phyloP scores from a whole-genome alignment of 139 green algal species.

The Diplosphaera chodatii region DNA sequence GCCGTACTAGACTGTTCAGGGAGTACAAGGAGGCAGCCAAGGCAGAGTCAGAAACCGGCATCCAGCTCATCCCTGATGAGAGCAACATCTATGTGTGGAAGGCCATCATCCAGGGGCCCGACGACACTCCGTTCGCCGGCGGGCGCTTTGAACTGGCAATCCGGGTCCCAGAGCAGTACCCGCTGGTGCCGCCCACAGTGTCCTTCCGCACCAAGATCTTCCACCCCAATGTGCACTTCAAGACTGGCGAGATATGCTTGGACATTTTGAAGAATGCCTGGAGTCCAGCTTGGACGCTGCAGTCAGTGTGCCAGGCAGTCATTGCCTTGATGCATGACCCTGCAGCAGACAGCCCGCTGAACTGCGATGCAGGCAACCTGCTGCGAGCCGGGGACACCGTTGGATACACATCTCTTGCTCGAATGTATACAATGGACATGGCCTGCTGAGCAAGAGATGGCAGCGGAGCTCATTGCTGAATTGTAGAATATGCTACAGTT shows the following conservation, averaged over 20 bases:
- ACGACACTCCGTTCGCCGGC: slow-evolving; percentile 80
- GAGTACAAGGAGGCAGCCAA: slow-evolving; percentile 60
- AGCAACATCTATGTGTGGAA: slow-evolving; percentile 65
- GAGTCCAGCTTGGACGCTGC: slow-evolving; percentile 93
- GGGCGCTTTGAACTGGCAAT: slow-evolving; percentile 78
- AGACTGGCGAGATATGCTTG: slow-evolving; percentile 94
- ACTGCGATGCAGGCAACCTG: slow-evolving; percentile 94
- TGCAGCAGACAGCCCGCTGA: slow-evolving; percentile 83
- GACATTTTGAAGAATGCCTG: slow-evolving; percentile 93
- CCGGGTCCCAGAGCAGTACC: slow-evolving; percentile 85
- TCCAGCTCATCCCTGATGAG: slow-evolving; percentile 67
- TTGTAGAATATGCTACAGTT: no score
- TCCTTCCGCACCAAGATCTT: slow-evolving; percentile 87
- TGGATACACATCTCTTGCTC: slow-evolving; percentile 82
- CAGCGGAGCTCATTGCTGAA: no score
- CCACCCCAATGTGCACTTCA: slow-evolving; percentile 94
- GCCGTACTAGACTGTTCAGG: neutral
- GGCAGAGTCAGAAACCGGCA: slow-evolving; percentile 40
- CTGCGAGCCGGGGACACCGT: slow-evolving; percentile 72
- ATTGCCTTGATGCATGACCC: slow-evolving; percentile 78
- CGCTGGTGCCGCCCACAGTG: slow-evolving; percentile 55
- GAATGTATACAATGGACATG: slow-evolving; percentile 42
- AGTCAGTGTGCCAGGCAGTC: slow-evolving; percentile 77
- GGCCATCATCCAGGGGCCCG: slow-evolving; percentile 66
- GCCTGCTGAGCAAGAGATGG: no score